These are phyloP conservation scores for Bolboschoenus planiculmis DNA, from an alignment of 176 grass and related monocot genomes.

Conservation along the genomic window DNA sequence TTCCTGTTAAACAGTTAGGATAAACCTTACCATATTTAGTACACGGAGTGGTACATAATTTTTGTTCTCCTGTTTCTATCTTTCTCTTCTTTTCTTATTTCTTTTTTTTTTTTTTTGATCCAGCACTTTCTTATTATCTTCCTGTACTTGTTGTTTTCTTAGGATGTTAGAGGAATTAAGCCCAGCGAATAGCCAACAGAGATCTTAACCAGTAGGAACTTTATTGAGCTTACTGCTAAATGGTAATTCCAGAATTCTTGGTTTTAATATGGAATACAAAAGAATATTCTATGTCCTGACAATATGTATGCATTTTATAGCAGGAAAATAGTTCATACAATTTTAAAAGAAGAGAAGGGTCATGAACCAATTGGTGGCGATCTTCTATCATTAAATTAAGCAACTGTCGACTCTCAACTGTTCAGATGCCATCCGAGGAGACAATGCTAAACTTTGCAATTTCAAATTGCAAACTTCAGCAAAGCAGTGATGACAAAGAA, in stretches of 20 bases:
- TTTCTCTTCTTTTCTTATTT: not conserved
- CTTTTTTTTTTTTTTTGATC: not conserved
- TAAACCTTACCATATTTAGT: not conserved
- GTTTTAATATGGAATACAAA: not conserved
- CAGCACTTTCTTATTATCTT: not conserved
- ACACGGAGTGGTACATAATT: not conserved
- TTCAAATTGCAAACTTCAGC: constrained; percentile 31
- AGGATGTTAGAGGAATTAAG: not conserved
- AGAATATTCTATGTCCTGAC: not conserved
- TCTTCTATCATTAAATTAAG: not conserved
- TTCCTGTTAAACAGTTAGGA: not conserved
- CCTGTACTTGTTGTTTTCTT: not conserved
- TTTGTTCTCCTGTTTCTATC: not conserved
- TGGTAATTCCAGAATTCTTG: not conserved
- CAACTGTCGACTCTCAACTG: not conserved
- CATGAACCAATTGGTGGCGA: not conserved
- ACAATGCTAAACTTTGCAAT: not conserved
- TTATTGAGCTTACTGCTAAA: not conserved
- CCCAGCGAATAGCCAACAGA: not conserved
- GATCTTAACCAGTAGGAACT: not conserved
- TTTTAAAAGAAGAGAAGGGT: not conserved
- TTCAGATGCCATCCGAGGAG: not conserved
- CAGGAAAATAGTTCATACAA: not conserved
- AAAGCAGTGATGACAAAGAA: constrained; percentile 31
- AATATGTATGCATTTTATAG: not conserved